Percentiles rank a stretch among this genome's conserved stretches.
Conservation (phyloP, 768 basidiomycete species). For the Lactarius indigo region DNA sequence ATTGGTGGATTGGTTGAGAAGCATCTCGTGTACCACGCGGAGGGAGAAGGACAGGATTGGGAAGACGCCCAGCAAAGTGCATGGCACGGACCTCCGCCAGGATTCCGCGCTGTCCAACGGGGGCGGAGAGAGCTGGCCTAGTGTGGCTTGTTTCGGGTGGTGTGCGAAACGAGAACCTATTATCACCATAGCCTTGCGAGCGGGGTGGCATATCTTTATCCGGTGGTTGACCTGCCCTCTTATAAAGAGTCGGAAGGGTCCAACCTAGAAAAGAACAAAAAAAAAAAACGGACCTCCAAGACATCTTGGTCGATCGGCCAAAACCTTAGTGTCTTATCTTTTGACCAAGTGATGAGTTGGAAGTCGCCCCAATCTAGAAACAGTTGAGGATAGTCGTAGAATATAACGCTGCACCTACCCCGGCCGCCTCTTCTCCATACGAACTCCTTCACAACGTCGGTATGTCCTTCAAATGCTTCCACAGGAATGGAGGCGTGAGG, state of each 20-base stretch:
- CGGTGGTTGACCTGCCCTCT: slow-evolving; percentile 32
- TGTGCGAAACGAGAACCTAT: slow-evolving; percentile 51
- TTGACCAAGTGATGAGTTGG: slow-evolving; percentile 77
- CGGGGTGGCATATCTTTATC: slow-evolving; percentile 18
- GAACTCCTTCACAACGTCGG: slow-evolving; percentile 95
- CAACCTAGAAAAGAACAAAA: background rate
- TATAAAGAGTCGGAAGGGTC: background rate
- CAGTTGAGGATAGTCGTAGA: background rate
- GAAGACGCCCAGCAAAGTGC: slow-evolving; percentile 31
- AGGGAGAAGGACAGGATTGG: slow-evolving; percentile 31
- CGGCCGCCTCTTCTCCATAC: slow-evolving; percentile 80
- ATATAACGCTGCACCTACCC: slow-evolving; percentile 36
- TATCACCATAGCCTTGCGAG: slow-evolving; percentile 25
- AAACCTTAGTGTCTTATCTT: slow-evolving; percentile 86
- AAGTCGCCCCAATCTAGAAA: slow-evolving; percentile 44
- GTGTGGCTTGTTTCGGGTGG: slow-evolving; percentile 38
- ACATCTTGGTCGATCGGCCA: slow-evolving; percentile 79
- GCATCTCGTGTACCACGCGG: slow-evolving; percentile 5
- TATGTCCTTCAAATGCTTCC: slow-evolving; percentile 81
- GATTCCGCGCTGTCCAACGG: slow-evolving; percentile 62
- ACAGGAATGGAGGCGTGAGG: slow-evolving; percentile 46
- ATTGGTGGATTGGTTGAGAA: slow-evolving; percentile 6
- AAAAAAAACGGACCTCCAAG: slow-evolving; percentile 51
- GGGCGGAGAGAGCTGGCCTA: slow-evolving; percentile 50
- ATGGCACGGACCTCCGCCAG: slow-evolving; percentile 68